Evolutionary conservation across 345 rosid species (phyloP).

Genomic region (Heritiera fomes): DNA sequence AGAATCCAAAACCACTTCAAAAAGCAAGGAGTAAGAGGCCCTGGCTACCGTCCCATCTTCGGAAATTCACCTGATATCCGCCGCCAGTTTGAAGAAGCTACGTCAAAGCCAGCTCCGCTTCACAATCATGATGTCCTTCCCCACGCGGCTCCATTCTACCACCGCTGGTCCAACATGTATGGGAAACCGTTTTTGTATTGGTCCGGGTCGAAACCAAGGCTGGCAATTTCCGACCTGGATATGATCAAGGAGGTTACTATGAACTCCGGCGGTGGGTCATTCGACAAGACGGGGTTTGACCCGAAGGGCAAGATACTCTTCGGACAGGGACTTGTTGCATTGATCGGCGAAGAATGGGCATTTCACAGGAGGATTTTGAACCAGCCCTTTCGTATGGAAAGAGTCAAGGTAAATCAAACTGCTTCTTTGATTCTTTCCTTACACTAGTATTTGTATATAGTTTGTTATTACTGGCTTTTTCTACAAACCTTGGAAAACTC

Average conservation of each 20-base stretch:
- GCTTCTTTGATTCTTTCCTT: not conserved
- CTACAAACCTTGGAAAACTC: not conserved
- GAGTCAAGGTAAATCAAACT: conserved; percentile 58
- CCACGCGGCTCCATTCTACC: conserved; percentile 57
- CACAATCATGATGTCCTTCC: conserved; percentile 47
- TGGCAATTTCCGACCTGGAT: conserved; percentile 59
- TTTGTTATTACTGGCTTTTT: too few relatives aligned
- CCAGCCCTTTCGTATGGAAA: conserved; percentile 64
- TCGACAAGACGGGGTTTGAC: conserved; percentile 39
- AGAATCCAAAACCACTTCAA: conserved; percentile 58
- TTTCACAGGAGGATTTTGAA: conserved; percentile 60
- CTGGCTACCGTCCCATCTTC: conserved; percentile 49
- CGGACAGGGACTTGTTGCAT: conserved; percentile 70
- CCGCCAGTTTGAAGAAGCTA: conserved; percentile 42
- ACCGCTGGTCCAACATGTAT: conserved; percentile 51
- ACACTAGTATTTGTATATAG: not conserved
- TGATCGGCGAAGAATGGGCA: conserved; percentile 66
- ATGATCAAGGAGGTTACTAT: conserved; percentile 60
- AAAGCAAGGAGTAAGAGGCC: conserved; percentile 52
- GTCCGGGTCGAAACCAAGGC: conserved; percentile 71
- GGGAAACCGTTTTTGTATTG: conserved; percentile 74
- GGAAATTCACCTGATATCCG: conserved; percentile 67
- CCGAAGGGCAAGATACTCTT: conserved; percentile 62
- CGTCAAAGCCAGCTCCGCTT: conserved; percentile 38
- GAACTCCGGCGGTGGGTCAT: conserved; percentile 40